A percentile compares a stretch with the other conserved stretches of the same genome.
These are phyloP conservation scores for Trichoderma sp. DNA, from an alignment of 2,329 filamentous ascomycete genomes.

Conservation along the genomic window DNA sequence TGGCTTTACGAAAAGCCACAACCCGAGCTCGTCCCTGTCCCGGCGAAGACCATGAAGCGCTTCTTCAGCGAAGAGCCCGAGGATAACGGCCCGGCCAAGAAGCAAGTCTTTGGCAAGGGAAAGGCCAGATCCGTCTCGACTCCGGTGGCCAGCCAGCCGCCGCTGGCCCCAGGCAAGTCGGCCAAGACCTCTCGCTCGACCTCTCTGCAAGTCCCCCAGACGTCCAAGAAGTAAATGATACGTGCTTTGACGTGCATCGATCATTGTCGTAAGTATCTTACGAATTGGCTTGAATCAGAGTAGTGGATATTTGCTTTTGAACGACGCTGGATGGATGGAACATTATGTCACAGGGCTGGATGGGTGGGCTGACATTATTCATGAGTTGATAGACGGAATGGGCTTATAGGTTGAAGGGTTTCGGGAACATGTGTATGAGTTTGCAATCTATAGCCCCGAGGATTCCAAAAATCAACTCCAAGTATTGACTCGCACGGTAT, in stretches of 20 bases:
- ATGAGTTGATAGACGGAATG: background rate
- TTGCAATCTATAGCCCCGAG: background rate
- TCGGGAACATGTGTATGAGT: background rate
- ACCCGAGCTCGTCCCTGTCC: background rate
- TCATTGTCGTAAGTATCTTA: background rate
- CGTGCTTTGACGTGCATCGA: background rate
- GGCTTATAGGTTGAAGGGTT: background rate
- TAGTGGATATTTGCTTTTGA: background rate
- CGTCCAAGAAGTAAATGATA: background rate
- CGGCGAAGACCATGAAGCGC: background rate
- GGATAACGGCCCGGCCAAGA: background rate
- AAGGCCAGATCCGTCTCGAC: slow-evolving; percentile 3
- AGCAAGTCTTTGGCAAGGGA: slow-evolving; percentile 1
- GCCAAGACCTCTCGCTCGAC: background rate
- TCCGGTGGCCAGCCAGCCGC: background rate
- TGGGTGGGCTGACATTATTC: slow-evolving; percentile 7
- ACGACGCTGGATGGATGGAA: background rate
- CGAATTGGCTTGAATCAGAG: background rate
- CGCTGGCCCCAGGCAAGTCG: background rate
- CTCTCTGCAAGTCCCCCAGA: background rate
- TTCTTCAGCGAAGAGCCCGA: background rate
- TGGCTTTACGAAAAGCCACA: too few relatives aligned
- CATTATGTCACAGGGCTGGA: slow-evolving; percentile 5
- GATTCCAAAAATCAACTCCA: background rate
- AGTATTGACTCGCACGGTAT: background rate